Evolutionary conservation across 345 rosid genomes (phyloP), one percentile per base, ranked within the genome.

Genomic region (Lepidium aucheri): DNA sequence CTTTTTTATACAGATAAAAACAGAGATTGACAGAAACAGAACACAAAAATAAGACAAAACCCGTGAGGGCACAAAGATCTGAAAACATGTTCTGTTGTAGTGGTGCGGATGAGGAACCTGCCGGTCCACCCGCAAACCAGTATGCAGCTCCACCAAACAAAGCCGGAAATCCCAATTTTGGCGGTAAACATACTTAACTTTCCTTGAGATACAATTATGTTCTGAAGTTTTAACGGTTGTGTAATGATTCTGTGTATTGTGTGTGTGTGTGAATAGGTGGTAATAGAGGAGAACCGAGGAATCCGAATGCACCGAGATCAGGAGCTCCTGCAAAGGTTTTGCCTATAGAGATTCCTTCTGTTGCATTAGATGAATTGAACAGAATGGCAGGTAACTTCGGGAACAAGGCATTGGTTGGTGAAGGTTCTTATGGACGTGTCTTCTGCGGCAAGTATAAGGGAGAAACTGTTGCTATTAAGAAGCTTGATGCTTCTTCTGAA

Each of bases 371-470:
- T 10, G 93, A 86, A 80, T 49, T 94, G 54, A 90, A 87, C 33
- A 76, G 80, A 72, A 59, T 76, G 44, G 86, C 96, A 0, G 72
- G 63, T 34, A 91, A 89, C 68, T 95, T 95, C 33, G 97, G 94
- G 1, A 60, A 79, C 15, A 87, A 91, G 84, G 84, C 99, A 15
- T 67, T 95, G 79, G 85, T 91, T 0, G 99, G 95, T 53, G 99
- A 95, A 78, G 99, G 97, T 56, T 91, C 99, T n/a, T 95, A 89
- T 28, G 98, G 98, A 60, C 86, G 97, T 26, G 99, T 91, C 66
- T 95, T 87, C 70, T 65, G 41, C 38, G 99, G 89, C 54, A 83
- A 79, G 68, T 67, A 86, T 54, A 66, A 77, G 12, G 89, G 83
- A 6, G 71, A 51, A 55, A 58, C 63, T 40, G 98, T 78, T 39